Base-by-base conservation (phyloP, 805 yeast species). In the Saccharomycopsis oosterbeekiorum region DNA sequence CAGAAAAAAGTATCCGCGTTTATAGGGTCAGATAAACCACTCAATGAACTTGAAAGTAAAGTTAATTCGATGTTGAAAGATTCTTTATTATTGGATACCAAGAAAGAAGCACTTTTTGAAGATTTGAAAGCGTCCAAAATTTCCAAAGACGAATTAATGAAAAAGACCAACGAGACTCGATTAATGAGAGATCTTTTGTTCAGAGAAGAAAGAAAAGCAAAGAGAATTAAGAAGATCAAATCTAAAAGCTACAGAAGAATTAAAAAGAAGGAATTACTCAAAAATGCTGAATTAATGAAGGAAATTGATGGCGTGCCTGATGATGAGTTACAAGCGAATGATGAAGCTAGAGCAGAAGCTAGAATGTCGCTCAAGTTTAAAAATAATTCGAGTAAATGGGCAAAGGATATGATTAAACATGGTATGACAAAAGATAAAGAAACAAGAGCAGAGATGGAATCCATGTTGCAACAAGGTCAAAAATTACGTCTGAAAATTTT, bases 111-210 rank as follows among this genome's bases (percentile, higher is more conserved):
- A n/a, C 83, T 88, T 4, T 92, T 91, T 72, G 97, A 93, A 72
- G 89, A 92, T 59, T 80, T 90, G 41, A 92, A 89, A 8, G 83
- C 88, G 1, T 91, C 96, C 1, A 85, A 86, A 69, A 74, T 93
- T 72, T 80, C 94, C 0, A 81, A 85, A 34, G 96, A 88, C 64
- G 98, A 94, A 58, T 74, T 93, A 75, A 75, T 77, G 60, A 83
- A 84, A 70, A 80, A 96, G 63, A 86, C 94, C 8, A 82, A 83
- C 62, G 97, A 93, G 73, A 78, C 93, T 67, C 82, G 98, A 67
- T 74, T 88, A 69, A 90, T 91, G 97, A 82, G 99, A 65, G 99
- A 94, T 70, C 80, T 93, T 65, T 89, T 93, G 97, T 94, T 91
- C 76, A 81, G 98, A 68, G 97, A 93, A 68, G 97, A 93, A 75